Percentiles rank a stretch among this genome's conserved stretches.
phyloP scores from a whole-genome alignment of 2,329 filamentous ascomycete genomes.

The Colletotrichum sp. region DNA sequence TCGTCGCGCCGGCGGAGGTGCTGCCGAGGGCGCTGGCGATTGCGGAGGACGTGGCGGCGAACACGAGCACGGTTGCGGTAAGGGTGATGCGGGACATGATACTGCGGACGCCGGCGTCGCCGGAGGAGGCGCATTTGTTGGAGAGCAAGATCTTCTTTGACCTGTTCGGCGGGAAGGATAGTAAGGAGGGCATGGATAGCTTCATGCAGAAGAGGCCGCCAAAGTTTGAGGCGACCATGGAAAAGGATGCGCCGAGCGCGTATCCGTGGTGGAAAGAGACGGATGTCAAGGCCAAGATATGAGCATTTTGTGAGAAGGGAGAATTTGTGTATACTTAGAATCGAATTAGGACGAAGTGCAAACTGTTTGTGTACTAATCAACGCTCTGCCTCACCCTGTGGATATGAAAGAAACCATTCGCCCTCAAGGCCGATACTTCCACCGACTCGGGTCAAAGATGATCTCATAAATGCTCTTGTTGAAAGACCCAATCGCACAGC shows the following conservation, averaged over 20 bases:
- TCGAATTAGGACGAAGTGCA: not conserved
- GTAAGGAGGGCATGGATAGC: conserved; percentile 70
- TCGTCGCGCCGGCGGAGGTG: conserved; percentile 64
- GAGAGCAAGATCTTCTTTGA: conserved; percentile 70
- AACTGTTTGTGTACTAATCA: not conserved
- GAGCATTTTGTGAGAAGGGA: not conserved
- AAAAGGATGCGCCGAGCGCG: conserved; percentile 60
- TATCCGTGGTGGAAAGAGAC: conserved; percentile 73
- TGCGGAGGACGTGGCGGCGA: conserved; percentile 69
- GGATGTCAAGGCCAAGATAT: conserved; percentile 32
- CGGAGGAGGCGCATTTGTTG: conserved; percentile 74
- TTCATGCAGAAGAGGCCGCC: conserved; percentile 73
- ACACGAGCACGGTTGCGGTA: conserved; percentile 68
- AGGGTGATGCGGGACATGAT: conserved; percentile 76
- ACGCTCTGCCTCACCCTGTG: not conserved
- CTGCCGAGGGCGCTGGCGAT: conserved; percentile 69
- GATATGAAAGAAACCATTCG: accelerated
- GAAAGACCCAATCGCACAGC: conserved; percentile 74
- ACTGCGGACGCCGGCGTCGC: conserved; percentile 60
- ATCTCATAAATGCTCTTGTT: conserved; percentile 73
- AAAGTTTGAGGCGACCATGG: conserved; percentile 65
- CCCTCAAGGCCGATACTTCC: conserved; percentile 52
- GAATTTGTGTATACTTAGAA: not conserved
- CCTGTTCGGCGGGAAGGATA: conserved; percentile 62
- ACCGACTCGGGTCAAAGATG: conserved; percentile 62